Evolutionary conservation across 2,329 filamentous ascomycete species (phyloP), one percentile per base, ranked within the genome.

Genomic region (Pseudogymnoascus destructans): DNA sequence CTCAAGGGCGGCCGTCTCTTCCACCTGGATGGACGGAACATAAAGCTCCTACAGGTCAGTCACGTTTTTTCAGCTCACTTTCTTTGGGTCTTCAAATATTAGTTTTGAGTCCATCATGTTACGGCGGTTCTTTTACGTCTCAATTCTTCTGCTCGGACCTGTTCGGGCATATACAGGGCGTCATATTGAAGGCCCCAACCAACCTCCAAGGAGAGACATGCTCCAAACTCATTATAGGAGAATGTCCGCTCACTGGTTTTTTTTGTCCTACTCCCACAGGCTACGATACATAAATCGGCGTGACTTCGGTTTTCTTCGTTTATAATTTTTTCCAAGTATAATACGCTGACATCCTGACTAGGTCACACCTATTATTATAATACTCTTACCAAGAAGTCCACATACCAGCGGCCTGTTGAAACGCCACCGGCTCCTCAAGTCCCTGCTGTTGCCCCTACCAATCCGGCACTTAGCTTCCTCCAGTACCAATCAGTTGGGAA

Each of bases 321-420:
- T 25, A 25, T 10, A 13, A 36, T 13, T 2, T 27, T 17, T 32
- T 49, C 32, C 55, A 58, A 63, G 42, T 59, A 32, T 58, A 58
- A 49, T 36, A 59, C 56, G 60, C 46, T 70, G 54, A 23, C 35
- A 60, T 32, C 19, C 32, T 27, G 8, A 55, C 49, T 36, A 80
- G 89, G 89, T 3, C 90, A 95, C 71, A 78, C 79, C 25, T 96
- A 95, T 74, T 96, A 91, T 72, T 93, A 95, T 74, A 86, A 95
- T 73, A 76, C 83, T 49, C 76, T 79, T 58, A 92, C 88, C 1
- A 89, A 93, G 66, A 80, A 88, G 66, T 95, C 91, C 0, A 95
- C 91, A 42, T 96, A 95, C 70, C 86, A 79, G 36, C 82, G 89
- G 32, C 91, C 91, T n/a, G 73, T 73, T 60, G 68, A 71, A 8